These are phyloP conservation scores for Kuraishia piskuri DNA, from an alignment of 805 yeast genomes.

Conservation along the genomic window DNA sequence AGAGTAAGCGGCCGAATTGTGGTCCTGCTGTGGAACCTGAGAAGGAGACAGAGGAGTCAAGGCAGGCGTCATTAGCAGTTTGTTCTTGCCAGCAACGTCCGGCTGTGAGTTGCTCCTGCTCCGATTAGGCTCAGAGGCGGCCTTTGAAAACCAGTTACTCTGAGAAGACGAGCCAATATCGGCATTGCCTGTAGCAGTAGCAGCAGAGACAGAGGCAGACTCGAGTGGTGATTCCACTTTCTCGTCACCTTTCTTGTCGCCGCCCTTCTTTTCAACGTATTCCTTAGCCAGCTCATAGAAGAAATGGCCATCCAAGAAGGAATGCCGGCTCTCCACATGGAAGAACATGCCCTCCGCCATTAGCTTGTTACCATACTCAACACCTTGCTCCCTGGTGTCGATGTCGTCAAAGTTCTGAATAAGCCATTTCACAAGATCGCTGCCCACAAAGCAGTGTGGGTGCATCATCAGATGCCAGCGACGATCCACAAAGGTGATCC, in stretches of 20 bases:
- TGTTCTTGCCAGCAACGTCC: not conserved
- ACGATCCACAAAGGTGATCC: slow-evolving; percentile 65
- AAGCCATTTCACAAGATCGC: slow-evolving; percentile 82
- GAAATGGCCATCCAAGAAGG: slow-evolving; percentile 87
- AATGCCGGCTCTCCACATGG: slow-evolving; percentile 82
- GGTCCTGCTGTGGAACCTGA: not conserved
- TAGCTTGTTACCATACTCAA: slow-evolving; percentile 65
- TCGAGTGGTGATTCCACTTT: slow-evolving; percentile 1
- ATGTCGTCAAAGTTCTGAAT: slow-evolving; percentile 72
- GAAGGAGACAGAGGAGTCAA: slow-evolving; percentile 5
- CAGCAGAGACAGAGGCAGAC: not conserved
- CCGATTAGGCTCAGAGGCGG: not conserved
- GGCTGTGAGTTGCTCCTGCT: not conserved
- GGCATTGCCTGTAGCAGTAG: not conserved
- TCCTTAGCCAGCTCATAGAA: slow-evolving; percentile 68
- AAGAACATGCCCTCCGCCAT: slow-evolving; percentile 64
- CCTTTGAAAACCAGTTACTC: slow-evolving; percentile 5
- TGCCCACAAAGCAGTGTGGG: slow-evolving; percentile 72
- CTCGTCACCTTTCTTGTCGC: slow-evolving; percentile 6
- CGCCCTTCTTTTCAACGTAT: slow-evolving; percentile 26
- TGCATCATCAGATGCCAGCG: slow-evolving; percentile 87
- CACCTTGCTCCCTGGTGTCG: slow-evolving; percentile 76
- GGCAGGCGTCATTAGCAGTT: slow-evolving; percentile 6
- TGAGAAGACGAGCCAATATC: not conserved
- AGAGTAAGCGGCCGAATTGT: not conserved